These are phyloP conservation scores for Lepidium aucheri DNA, from an alignment of 345 rosid genomes.

Conservation along the genomic window DNA sequence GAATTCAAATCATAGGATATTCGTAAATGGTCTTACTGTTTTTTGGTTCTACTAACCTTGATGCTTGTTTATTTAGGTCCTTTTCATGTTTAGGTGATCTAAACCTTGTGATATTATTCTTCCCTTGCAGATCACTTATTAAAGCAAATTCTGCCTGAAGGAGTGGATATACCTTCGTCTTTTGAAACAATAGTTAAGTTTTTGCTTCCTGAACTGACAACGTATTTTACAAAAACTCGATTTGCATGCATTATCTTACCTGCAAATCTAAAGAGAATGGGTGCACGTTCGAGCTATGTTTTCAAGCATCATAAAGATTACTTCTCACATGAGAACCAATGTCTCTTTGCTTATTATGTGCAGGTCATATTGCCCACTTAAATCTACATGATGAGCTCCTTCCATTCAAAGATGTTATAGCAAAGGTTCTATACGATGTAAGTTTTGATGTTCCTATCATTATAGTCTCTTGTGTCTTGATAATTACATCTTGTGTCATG, in stretches of 20 bases:
- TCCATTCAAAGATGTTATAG: slow-evolving; percentile 76
- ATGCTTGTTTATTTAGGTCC: background rate
- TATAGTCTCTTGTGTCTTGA: background rate
- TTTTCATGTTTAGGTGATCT: slow-evolving; percentile 1
- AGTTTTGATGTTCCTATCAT: slow-evolving; percentile 24
- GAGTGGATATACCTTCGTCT: slow-evolving; percentile 88
- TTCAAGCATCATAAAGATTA: background rate
- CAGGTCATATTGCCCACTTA: slow-evolving; percentile 95
- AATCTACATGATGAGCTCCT: slow-evolving; percentile 82
- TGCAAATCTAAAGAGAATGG: background rate
- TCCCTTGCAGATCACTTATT: slow-evolving; percentile 60
- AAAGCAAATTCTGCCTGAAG: slow-evolving; percentile 83
- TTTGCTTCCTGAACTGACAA: background rate
- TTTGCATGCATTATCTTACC: background rate
- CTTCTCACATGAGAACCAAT: slow-evolving; percentile 15
- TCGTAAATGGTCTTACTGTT: background rate
- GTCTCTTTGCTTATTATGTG: slow-evolving; percentile 19
- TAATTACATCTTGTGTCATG: background rate
- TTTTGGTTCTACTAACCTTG: background rate
- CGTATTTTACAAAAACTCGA: background rate
- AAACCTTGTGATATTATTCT: slow-evolving; percentile 5
- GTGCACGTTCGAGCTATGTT: background rate
- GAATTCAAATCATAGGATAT: background rate
- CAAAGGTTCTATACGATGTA: slow-evolving; percentile 90
- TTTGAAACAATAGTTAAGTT: slow-evolving; percentile 92